phyloP scores from a whole-genome alignment of 192 early-diverging fungal genomes.

The Linnemannia zychae region DNA sequence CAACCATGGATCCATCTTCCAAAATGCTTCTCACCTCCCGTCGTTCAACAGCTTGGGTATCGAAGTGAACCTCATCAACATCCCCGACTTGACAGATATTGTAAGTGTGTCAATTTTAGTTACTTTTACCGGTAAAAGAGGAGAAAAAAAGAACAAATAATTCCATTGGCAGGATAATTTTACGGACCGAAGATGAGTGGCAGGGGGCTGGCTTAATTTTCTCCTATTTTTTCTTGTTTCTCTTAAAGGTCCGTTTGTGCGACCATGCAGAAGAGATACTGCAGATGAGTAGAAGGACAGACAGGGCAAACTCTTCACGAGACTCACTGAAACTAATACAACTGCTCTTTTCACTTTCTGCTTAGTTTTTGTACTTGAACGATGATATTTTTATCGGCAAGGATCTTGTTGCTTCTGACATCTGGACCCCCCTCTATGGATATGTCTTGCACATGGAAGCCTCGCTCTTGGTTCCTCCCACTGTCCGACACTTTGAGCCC shows the following conservation, averaged over 20 bases:
- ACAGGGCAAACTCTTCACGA: neutral
- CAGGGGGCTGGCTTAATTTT: neutral
- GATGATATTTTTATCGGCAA: conserved; percentile 58
- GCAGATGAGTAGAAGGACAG: neutral
- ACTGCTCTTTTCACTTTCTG: neutral
- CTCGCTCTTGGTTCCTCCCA: conserved; percentile 31
- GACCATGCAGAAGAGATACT: neutral
- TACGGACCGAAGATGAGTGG: neutral
- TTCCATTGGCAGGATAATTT: neutral
- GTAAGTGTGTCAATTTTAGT: conserved; percentile 30
- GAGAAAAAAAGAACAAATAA: neutral
- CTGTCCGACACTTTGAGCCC: conserved; percentile 20
- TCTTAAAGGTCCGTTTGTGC: neutral
- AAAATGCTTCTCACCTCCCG: conserved; percentile 31
- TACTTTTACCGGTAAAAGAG: neutral
- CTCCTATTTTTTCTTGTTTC: neutral
- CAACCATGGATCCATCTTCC: conserved; percentile 44
- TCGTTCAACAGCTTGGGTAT: conserved; percentile 59
- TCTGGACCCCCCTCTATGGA: conserved; percentile 59
- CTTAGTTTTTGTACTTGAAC: conserved; percentile 59
- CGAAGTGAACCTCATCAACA: conserved; percentile 49
- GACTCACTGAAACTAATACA: neutral
- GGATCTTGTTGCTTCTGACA: conserved; percentile 38
- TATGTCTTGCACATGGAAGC: conserved; percentile 56
- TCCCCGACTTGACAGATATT: conserved; percentile 41